A percentile compares a stretch with the other conserved stretches of the same genome.
Conservation (phyloP, 2,329 filamentous ascomycete genomes). For the Fonsecaea monophora region DNA sequence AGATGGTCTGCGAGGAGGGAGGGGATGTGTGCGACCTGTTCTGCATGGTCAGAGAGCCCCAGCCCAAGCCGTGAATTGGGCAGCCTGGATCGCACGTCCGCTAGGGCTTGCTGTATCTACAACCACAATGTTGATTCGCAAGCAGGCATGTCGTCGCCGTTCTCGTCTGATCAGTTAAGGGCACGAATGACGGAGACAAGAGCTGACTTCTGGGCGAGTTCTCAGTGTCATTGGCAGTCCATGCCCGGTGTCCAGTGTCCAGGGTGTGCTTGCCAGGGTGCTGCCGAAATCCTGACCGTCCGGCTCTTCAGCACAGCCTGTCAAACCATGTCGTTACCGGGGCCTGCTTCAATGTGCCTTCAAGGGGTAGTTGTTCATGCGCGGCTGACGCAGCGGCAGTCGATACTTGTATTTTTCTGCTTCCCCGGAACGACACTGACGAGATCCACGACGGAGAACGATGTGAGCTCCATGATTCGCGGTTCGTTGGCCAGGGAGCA, state of each 20-base stretch:
- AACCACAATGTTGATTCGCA: not conserved
- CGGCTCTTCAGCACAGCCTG: not conserved
- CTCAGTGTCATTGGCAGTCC: not conserved
- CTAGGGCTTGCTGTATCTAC: not conserved
- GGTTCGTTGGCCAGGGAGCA: not conserved
- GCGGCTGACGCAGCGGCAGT: constrained; percentile 9
- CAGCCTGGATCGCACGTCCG: not conserved
- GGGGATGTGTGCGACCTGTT: constrained; percentile 62
- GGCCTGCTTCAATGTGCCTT: not conserved
- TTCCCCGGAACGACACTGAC: not conserved
- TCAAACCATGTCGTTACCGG: not conserved
- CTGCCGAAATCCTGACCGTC: not conserved
- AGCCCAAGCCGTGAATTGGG: constrained; percentile 18
- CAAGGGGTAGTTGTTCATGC: not conserved
- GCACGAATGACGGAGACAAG: not conserved
- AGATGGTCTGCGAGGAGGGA: constrained; percentile 71
- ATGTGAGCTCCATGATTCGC: not conserved
- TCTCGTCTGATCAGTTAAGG: not conserved
- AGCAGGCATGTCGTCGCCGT: not conserved
- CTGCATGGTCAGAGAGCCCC: constrained; percentile 40
- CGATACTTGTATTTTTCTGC: not conserved
- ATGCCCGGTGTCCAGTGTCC: not conserved
- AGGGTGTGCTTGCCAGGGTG: not conserved
- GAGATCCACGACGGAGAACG: not conserved
- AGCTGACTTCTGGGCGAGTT: not conserved